A percentile compares a stretch with the other conserved stretches of the same genome.
Conservation (phyloP, 2,329 filamentous ascomycete species). For the Aspergillus pseudoterreus region DNA sequence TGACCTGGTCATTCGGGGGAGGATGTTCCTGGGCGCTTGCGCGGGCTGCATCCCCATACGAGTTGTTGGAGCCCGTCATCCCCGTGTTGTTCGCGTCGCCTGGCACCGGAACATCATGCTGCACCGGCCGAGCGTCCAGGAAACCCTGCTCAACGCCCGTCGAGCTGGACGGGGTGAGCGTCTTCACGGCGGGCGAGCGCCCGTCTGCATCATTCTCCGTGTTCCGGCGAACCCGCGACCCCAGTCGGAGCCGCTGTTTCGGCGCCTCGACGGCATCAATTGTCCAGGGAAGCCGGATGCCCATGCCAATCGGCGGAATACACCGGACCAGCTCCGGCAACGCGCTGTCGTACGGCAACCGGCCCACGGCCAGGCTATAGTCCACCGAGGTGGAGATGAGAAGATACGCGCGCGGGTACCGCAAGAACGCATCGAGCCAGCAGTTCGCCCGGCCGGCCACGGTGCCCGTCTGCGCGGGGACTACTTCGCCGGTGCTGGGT, state of each 20-base stretch:
- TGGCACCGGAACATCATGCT: neutral
- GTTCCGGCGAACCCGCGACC: neutral
- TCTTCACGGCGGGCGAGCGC: neutral
- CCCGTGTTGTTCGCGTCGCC: neutral
- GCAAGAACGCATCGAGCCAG: conserved; percentile 24
- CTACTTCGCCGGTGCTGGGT: neutral
- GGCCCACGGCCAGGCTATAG: conserved; percentile 18
- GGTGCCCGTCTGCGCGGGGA: neutral
- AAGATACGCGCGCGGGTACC: conserved; percentile 23
- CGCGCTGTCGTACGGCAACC: conserved; percentile 17
- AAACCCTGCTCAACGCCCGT: neutral
- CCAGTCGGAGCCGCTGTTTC: neutral
- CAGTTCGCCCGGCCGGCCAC: conserved; percentile 10
- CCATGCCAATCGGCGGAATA: conserved; percentile 14
- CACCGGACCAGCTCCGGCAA: conserved; percentile 21
- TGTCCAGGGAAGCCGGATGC: conserved; percentile 19
- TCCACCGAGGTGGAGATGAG: conserved; percentile 25
- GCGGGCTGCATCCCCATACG: no score
- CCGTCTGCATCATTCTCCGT: neutral
- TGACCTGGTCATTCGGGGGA: neutral
- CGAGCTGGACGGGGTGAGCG: neutral
- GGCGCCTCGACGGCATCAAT: conserved; percentile 1
- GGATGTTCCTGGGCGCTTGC: neutral
- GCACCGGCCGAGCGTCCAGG: neutral
- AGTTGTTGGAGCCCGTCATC: neutral